Percentiles rank a stretch among this genome's conserved stretches.
These are phyloP conservation scores for Tuber umbilicatum DNA, from an alignment of 495 filamentous ascomycete genomes.

Conservation along the genomic window DNA sequence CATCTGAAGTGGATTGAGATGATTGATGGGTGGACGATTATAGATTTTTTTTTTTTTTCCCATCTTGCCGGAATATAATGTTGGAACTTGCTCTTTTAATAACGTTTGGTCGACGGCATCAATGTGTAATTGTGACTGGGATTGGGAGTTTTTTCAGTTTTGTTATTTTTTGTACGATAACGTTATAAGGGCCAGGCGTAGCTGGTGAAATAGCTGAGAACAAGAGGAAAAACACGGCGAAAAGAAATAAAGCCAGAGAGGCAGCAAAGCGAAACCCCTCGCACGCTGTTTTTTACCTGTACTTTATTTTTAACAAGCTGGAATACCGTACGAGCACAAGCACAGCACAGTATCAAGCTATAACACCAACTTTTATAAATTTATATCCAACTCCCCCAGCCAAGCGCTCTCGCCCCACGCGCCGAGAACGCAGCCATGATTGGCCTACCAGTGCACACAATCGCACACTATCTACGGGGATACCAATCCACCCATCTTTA, in stretches of 20 bases:
- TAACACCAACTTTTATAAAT: background rate
- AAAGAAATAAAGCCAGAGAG: background rate
- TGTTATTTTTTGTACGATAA: background rate
- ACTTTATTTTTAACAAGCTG: background rate
- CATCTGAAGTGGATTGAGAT: background rate
- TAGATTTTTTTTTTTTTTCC: background rate
- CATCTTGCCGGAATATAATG: background rate
- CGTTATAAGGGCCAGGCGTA: background rate
- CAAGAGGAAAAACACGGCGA: background rate
- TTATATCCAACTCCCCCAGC: background rate
- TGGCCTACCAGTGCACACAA: background rate
- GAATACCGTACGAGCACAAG: background rate
- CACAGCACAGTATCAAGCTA: background rate
- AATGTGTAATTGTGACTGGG: slow-evolving; percentile 6
- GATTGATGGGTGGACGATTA: background rate
- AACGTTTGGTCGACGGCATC: background rate
- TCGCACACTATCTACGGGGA: background rate
- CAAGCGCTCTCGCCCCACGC: background rate
- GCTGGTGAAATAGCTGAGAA: background rate
- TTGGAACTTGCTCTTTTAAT: background rate
- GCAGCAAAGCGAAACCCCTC: background rate
- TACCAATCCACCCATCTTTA: background rate
- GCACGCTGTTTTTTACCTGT: background rate
- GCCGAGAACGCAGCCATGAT: background rate
- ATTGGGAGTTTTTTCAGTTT: slow-evolving; percentile 8